Conservation (phyloP, 139 green algal genomes). For the Volvox africanus region DNA sequence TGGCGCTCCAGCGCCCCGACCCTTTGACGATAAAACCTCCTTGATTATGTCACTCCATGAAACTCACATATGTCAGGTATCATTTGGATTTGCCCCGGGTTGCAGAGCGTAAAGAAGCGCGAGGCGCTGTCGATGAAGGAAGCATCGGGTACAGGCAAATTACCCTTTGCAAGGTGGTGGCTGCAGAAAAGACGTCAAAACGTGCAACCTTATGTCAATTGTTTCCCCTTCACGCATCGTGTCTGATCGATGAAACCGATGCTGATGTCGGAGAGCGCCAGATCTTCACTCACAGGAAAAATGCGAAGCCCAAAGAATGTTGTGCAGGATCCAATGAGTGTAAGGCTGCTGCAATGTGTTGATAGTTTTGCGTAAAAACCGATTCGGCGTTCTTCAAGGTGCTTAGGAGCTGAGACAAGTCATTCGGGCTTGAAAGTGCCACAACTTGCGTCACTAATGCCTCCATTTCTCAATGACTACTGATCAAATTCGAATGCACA, state of each 20-base stretch:
- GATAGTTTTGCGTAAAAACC: conserved; percentile 32
- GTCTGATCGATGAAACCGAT: not conserved
- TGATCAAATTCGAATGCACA: not conserved
- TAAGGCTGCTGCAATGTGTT: conserved; percentile 50
- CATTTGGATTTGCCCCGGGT: conserved; percentile 67
- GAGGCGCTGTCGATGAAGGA: conserved; percentile 60
- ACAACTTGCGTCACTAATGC: conserved; percentile 42
- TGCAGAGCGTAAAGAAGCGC: conserved; percentile 69
- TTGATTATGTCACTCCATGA: not conserved
- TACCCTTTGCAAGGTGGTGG: conserved; percentile 13
- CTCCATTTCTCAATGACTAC: conserved; percentile 43
- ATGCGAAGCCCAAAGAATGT: conserved; percentile 78
- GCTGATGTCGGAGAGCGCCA: not conserved
- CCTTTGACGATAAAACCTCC: too few species aligned
- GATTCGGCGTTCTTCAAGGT: conserved; percentile 34
- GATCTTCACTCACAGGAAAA: conserved; percentile 73
- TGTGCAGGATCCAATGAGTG: conserved; percentile 57
- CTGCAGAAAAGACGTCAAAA: not conserved
- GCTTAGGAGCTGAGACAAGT: conserved; percentile 29
- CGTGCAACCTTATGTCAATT: not conserved
- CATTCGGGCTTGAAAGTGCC: conserved; percentile 24
- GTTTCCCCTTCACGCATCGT: not conserved
- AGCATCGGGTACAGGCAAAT: conserved; percentile 24
- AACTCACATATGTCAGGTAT: conserved; percentile 75
- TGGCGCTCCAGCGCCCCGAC: too few species aligned